Evolutionary conservation across 2,329 filamentous ascomycete species (phyloP), one percentile per base, ranked within the genome.

Genomic region (Colletotrichum sp.): DNA sequence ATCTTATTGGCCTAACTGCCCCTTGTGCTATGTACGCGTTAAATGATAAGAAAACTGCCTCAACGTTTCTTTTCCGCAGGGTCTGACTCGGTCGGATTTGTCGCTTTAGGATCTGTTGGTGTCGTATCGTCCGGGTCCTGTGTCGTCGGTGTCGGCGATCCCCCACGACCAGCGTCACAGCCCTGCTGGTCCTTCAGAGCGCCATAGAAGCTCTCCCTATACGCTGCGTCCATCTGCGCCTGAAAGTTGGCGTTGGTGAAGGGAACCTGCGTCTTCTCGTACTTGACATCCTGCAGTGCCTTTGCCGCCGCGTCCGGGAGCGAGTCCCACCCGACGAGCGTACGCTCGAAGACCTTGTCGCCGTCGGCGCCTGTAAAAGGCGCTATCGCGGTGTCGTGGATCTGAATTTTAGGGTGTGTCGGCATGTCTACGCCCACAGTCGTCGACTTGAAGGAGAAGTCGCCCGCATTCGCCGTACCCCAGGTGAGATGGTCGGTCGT

Each of bases 161-260:
- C 44, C 6, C n/a, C 44, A 7, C 44, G 3, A 21, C 44, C 44
- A 21, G 44, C n/a, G 3, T 52, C 44, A 21, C 44, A 52, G n/a
- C 44, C 44, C 10, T 52, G 44, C 44, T 52, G 44, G 44, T 52
- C 44, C 6, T 52, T 52, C 4, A 52, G 4, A 52, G 44, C 57
- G 13, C n/a, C 68, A 16, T 34, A 70, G 13, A 70, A 52, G 16
- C 26, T 15, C 4, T 32, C 9, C 9, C 26, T 15, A 6, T 64
- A 64, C 5, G 68, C 55, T 3, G 68, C 68, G 57, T 70, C 68
- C 34, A 70, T 18, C 15, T 34, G 16, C 2, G 10, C 24, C 36
- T 70, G 68, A 2, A 70, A 70, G 2, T 70, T 70, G 2, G 34
- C 69, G 2, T 70, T 13, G 24, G 2, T 52, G n/a, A 70, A 63